Conservation (phyloP, 2,329 filamentous ascomycete genomes). For the Iodosphaeria phyllophila region DNA sequence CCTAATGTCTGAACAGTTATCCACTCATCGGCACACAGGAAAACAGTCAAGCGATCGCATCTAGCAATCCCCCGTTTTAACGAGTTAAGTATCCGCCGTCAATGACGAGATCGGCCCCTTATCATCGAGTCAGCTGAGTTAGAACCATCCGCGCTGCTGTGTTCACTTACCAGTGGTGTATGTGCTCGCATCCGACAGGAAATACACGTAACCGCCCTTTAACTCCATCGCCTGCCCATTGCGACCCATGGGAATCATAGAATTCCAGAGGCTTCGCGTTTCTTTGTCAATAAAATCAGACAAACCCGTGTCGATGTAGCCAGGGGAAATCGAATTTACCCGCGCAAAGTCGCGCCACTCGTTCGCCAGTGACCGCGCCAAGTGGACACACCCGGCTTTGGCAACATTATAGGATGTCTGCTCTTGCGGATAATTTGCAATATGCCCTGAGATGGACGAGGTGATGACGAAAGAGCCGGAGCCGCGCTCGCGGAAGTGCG, state of each 20-base stretch:
- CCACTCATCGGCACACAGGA: no score
- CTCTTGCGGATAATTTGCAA: constrained; percentile 46
- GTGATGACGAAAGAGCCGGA: constrained; percentile 44
- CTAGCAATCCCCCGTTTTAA: no score
- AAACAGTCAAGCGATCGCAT: no score
- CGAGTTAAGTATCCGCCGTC: constrained; percentile 25
- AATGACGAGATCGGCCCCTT: constrained; percentile 27
- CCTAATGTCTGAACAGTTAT: no score
- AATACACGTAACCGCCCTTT: constrained; percentile 49
- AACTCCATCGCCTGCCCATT: constrained; percentile 46
- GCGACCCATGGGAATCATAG: constrained; percentile 21
- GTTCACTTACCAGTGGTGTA: constrained; percentile 49
- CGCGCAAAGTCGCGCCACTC: constrained; percentile 47
- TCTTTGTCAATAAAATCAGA: constrained; percentile 22
- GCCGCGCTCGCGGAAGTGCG: constrained; percentile 41
- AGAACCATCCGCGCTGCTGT: no score
- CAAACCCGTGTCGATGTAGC: constrained; percentile 30
- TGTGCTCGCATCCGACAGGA: constrained; percentile 45
- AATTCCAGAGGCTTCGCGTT: constrained; percentile 14
- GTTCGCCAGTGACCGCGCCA: constrained; percentile 26
- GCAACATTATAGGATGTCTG: constrained; percentile 44
- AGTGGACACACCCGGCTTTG: constrained; percentile 28
- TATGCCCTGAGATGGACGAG: constrained; percentile 45
- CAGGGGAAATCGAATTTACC: constrained; percentile 40
- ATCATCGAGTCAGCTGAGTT: no score